Base-by-base conservation (phyloP, 768 basidiomycete species). In the Crassisporium funariophilum region DNA sequence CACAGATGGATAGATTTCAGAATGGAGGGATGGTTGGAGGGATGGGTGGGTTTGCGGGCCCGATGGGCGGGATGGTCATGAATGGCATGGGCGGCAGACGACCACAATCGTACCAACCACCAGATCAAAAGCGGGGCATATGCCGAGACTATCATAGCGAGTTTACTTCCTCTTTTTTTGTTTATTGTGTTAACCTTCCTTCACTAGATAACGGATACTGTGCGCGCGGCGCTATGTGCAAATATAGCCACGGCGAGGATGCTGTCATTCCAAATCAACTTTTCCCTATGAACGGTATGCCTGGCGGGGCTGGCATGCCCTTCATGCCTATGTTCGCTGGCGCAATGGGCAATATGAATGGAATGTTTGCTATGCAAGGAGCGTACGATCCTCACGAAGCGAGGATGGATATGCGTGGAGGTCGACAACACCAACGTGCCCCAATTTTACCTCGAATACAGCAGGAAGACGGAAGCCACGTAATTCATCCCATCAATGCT, bases 91-190 rank as follows among this genome's bases (percentile, higher is more conserved):
- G 55, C 51, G 67, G 69, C 16, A 64, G 83, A 51, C 76, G 74
- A 21, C 72, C 75, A 24, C 81, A 79, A 54, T 72, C 74, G 5
- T 89, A 90, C 58, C 80, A 79, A 44, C 85, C 84, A 22, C 85
- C 82, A 58, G 87, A 86, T 53, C 84, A 83, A 61, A 81, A 80
- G 51, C 78, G 83, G 54, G 88, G 88, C 10, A 79, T 87, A 51
- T 98, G 94, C 71, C 80, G 88, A 49, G 93, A 98, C 67, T 98
- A 95, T 64, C 84, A 95, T 66, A 91, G 95, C 95, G 61, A 61
- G 94, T 78, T 29, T 39, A 4, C 29, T 38, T 38, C 77, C 35
- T 25, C 5, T 19, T 44, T 16, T 12, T 39, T 36, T 25, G 29
- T 20, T 21, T 9, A 23, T 17, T 15, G 29, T 44, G 53, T 20